Conservation (phyloP, 2,329 filamentous ascomycete genomes). For the Gliomastix tumulicola region DNA sequence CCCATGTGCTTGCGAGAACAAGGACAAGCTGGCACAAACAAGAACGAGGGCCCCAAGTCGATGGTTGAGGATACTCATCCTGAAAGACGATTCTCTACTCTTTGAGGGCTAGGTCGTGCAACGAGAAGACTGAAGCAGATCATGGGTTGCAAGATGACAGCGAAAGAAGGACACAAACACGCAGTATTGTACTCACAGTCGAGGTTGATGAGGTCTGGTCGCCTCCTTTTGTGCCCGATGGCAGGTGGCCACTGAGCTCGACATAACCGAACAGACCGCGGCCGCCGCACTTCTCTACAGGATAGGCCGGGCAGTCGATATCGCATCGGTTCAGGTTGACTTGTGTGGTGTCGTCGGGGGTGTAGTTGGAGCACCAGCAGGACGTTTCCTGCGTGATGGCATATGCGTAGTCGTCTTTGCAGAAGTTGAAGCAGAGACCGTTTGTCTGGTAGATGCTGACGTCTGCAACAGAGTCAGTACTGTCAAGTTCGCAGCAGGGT, state of each 20-base stretch:
- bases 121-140: too few species aligned
- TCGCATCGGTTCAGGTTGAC: slow-evolving; percentile 43
- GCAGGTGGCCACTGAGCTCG: slow-evolving; percentile 33
- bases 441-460: slow-evolving; percentile 58
- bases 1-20: too few species aligned
- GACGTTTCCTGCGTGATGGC: slow-evolving; percentile 57
- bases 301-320: slow-evolving; percentile 61
- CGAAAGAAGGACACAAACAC: background rate
- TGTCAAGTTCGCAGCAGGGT: too few species aligned
- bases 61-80: too few species aligned
- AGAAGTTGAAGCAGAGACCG: slow-evolving; percentile 58
- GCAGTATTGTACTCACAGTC: background rate
- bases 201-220: background rate
- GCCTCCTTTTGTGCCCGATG: slow-evolving; percentile 47
- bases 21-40: too few species aligned
- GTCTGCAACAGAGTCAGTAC: slow-evolving; percentile 29
- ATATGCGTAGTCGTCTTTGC: slow-evolving; percentile 52
- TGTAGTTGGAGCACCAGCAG: slow-evolving; percentile 72
- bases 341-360: slow-evolving; percentile 39
- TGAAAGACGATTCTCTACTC: too few species aligned
- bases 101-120: too few species aligned
- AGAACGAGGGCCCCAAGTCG: too few species aligned
- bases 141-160: background rate
- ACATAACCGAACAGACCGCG: slow-evolving; percentile 60
- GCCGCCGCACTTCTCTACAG: slow-evolving; percentile 58